Percentiles rank a stretch among this genome's conserved stretches.
These are phyloP conservation scores for Rhizopogon vulgaris DNA, from an alignment of 768 basidiomycete species.

Conservation along the genomic window DNA sequence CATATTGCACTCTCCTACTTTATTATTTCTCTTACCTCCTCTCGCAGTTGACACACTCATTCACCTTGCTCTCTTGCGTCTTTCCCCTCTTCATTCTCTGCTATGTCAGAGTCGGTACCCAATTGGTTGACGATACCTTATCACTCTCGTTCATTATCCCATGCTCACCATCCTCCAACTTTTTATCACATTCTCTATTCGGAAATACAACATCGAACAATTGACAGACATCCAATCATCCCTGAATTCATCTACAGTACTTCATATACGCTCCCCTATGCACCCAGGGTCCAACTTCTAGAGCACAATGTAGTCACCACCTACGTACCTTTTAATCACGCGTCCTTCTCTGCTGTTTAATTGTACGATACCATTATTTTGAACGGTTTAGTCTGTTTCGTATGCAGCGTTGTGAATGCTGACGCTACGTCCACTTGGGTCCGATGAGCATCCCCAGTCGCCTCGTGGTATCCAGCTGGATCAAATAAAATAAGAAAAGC, in stretches of 20 bases:
- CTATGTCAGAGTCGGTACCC: slow-evolving; percentile 18
- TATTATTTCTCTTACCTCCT: slow-evolving; percentile 12
- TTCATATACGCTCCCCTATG: not conserved
- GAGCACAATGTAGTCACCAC: not conserved
- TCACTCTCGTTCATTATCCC: slow-evolving; percentile 19
- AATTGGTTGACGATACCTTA: slow-evolving; percentile 28
- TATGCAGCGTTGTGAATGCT: slow-evolving; percentile 95
- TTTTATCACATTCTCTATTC: slow-evolving; percentile 33
- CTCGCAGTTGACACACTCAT: slow-evolving; percentile 24
- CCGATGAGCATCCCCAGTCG: slow-evolving; percentile 94
- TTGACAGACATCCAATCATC: slow-evolving; percentile 3
- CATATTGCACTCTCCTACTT: slow-evolving; percentile 22
- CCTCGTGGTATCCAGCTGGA: slow-evolving; percentile 86
- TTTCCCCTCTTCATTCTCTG: slow-evolving; percentile 7
- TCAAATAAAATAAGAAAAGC: slow-evolving; percentile 9
- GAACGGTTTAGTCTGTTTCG: slow-evolving; percentile 16
- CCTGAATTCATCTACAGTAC: slow-evolving; percentile 10
- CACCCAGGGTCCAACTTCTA: not conserved
- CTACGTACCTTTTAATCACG: slow-evolving; percentile 2
- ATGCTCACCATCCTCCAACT: slow-evolving; percentile 3
- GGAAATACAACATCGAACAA: slow-evolving; percentile 28
- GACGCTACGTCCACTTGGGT: slow-evolving; percentile 94
- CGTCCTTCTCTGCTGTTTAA: not conserved
- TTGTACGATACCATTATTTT: slow-evolving; percentile 1
- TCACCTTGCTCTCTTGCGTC: slow-evolving; percentile 3